phyloP scores from a whole-genome alignment of 495 filamentous ascomycete genomes.

The Penicillium silybi region DNA sequence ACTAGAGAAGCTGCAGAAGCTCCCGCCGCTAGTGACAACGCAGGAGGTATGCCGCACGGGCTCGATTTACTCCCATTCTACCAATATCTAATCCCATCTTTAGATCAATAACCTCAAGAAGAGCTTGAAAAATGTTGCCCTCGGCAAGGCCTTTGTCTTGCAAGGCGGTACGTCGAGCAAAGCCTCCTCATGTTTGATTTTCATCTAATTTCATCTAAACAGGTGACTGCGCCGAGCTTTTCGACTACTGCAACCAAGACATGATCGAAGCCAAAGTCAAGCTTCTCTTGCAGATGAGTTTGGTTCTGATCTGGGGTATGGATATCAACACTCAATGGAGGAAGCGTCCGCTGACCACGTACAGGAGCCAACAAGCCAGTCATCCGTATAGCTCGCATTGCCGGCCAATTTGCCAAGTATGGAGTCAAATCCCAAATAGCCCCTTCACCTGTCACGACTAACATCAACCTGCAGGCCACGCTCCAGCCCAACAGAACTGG shows the following conservation, averaged over 20 bases:
- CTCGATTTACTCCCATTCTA: neutral
- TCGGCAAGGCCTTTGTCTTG: slow-evolving; percentile 89
- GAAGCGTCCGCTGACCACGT: slow-evolving; percentile 7
- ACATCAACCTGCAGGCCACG: slow-evolving; percentile 53
- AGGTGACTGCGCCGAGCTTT: slow-evolving; percentile 93
- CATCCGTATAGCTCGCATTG: slow-evolving; percentile 91
- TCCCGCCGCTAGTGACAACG: slow-evolving; percentile 89
- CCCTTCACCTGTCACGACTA: slow-evolving; percentile 3
- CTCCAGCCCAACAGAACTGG: slow-evolving; percentile 77
- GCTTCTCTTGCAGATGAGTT: slow-evolving; percentile 89
- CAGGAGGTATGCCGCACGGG: slow-evolving; percentile 46
- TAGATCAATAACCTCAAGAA: slow-evolving; percentile 74
- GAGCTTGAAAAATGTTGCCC: slow-evolving; percentile 75
- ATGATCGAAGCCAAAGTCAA: slow-evolving; percentile 96
- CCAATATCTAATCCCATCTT: neutral
- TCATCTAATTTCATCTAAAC: slow-evolving; percentile 1
- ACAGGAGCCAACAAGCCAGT: slow-evolving; percentile 79
- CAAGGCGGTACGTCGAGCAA: slow-evolving; percentile 61
- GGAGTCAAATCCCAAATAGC: neutral
- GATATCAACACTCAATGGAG: neutral
- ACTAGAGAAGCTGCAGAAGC: slow-evolving; percentile 63
- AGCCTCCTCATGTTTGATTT: neutral
- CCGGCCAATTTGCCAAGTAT: slow-evolving; percentile 89
- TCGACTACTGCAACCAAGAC: slow-evolving; percentile 88
- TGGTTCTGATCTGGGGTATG: slow-evolving; percentile 58